phyloP scores from a whole-genome alignment of 2,329 filamentous ascomycete genomes.

The Clarireedia paspali region DNA sequence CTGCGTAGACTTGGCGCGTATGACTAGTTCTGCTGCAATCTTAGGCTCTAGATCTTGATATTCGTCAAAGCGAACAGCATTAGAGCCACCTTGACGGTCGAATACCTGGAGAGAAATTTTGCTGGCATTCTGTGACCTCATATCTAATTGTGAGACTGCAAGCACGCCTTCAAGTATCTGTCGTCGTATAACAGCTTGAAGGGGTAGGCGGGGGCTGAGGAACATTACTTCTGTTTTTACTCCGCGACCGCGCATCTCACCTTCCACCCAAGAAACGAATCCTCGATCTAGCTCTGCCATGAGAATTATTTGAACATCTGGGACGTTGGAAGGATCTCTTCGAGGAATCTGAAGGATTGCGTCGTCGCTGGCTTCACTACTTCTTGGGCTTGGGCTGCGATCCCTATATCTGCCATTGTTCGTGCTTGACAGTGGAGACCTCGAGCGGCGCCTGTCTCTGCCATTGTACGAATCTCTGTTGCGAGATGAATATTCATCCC shows the following conservation, averaged over 20 bases:
- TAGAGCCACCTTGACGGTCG: conserved; percentile 65
- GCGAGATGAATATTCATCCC: conserved; percentile 19
- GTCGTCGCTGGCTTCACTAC: conserved; percentile 47
- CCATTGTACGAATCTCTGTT: conserved; percentile 23
- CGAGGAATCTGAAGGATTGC: conserved; percentile 64
- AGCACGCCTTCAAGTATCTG: conserved; percentile 86
- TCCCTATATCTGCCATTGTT: conserved; percentile 51
- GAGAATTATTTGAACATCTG: conserved; percentile 83
- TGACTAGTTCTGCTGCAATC: conserved; percentile 73
- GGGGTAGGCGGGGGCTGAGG: conserved; percentile 66
- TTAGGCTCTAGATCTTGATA: conserved; percentile 75
- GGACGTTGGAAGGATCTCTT: conserved; percentile 66
- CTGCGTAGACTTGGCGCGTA: conserved; percentile 54
- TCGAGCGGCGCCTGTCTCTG: conserved; percentile 51
- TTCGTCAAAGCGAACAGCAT: conserved; percentile 73
- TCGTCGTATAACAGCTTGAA: conserved; percentile 71
- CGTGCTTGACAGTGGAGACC: conserved; percentile 50
- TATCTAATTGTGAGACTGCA: conserved; percentile 71
- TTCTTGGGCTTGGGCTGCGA: conserved; percentile 62
- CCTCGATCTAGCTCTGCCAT: conserved; percentile 70
- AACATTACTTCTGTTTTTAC: conserved; percentile 74
- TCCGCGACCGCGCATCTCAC: conserved; percentile 61
- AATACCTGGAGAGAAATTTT: conserved; percentile 82
- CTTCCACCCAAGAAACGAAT: conserved; percentile 78
- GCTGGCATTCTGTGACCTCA: conserved; percentile 58